phyloP scores from a whole-genome alignment of 108 stramenopile species.

The Epithemia pelagica region DNA sequence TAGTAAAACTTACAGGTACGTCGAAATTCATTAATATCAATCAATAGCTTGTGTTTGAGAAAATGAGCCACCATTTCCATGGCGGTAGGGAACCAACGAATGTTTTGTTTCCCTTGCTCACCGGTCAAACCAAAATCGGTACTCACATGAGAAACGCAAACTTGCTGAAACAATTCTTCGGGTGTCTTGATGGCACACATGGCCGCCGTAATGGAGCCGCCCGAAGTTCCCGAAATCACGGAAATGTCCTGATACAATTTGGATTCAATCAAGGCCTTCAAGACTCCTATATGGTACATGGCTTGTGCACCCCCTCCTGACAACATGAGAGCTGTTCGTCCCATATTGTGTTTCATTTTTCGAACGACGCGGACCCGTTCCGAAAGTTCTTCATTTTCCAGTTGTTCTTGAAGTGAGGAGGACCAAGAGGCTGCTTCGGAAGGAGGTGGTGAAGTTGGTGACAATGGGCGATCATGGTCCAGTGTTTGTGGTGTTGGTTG shows the following conservation, averaged over 20 bases:
- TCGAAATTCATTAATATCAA: slow-evolving; percentile 62
- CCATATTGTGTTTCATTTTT: slow-evolving; percentile 87
- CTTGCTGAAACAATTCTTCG: slow-evolving; percentile 64
- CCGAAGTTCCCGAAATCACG: slow-evolving; percentile 86
- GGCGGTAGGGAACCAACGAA: slow-evolving; percentile 83
- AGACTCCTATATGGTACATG: slow-evolving; percentile 90
- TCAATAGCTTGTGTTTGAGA: slow-evolving; percentile 69
- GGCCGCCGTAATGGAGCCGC: slow-evolving; percentile 82
- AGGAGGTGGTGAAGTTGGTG: neutral
- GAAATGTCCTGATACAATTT: slow-evolving; percentile 74
- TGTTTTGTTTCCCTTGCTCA: slow-evolving; percentile 67
- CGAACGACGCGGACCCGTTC: slow-evolving; percentile 61
- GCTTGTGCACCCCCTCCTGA: slow-evolving; percentile 89
- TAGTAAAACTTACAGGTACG: slow-evolving; percentile 86
- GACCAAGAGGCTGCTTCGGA: neutral
- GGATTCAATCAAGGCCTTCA: slow-evolving; percentile 76
- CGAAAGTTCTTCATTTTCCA: slow-evolving; percentile 11
- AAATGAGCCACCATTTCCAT: slow-evolving; percentile 73
- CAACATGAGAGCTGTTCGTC: slow-evolving; percentile 85
- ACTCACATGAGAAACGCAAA: slow-evolving; percentile 74
- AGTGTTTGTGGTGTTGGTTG: neutral
- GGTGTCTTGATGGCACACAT: slow-evolving; percentile 81
- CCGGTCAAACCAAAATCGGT: slow-evolving; percentile 78
- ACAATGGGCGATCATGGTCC: neutral
- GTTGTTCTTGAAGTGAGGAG: neutral